These are phyloP conservation scores for Fusarium lyarnte DNA, from an alignment of 2,329 filamentous ascomycete species.

Conservation along the genomic window DNA sequence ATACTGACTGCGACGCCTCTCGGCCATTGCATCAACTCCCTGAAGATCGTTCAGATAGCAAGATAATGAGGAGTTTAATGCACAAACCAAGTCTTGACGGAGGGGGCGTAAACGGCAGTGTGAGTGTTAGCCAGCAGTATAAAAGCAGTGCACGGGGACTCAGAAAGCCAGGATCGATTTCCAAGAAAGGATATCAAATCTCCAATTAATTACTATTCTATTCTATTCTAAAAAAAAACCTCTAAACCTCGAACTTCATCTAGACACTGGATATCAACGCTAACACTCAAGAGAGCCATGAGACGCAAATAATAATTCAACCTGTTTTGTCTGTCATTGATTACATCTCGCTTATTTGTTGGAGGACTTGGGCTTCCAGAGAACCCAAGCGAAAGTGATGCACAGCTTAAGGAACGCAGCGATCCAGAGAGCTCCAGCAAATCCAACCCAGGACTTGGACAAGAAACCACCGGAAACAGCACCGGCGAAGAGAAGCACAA, in stretches of 20 bases:
- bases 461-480: slow-evolving; percentile 41
- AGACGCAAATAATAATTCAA: too few species aligned
- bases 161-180: neutral
- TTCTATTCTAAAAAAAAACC: neutral
- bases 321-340: neutral
- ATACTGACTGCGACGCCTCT: too few species aligned
- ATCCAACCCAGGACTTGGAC: slow-evolving; percentile 42
- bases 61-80: neutral
- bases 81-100: fast-evolving
- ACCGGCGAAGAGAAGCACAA: slow-evolving; percentile 35
- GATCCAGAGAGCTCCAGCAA: slow-evolving; percentile 43
- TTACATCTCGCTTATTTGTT: neutral
- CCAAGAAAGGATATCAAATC: fast-evolving
- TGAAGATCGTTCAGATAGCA: fast-evolving
- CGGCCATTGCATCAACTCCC: fast-evolving
- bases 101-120: fast-evolving
- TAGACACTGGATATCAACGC: neutral
- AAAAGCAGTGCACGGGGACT: fast-evolving
- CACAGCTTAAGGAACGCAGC: slow-evolving; percentile 39
- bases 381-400: slow-evolving; percentile 33
- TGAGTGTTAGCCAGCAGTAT: fast-evolving
- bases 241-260: fast-evolving
- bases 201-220: neutral
- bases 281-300: neutral
- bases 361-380: slow-evolving; percentile 39